These are phyloP conservation scores for Microsporum audouinii DNA, from an alignment of 2,329 filamentous ascomycete genomes.

Conservation along the genomic window DNA sequence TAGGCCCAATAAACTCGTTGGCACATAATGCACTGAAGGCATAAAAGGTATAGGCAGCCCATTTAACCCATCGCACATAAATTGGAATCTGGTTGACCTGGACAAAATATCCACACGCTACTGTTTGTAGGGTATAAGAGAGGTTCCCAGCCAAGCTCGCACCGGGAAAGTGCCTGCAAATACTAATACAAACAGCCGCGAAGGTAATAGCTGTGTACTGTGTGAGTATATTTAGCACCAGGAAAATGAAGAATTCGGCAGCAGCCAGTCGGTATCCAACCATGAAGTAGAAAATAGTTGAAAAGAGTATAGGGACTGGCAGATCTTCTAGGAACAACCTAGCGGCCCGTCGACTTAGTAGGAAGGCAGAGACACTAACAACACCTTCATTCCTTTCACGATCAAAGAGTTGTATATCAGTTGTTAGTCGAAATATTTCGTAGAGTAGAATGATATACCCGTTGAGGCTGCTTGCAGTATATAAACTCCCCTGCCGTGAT, in stretches of 20 bases:
- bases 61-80: slow-evolving; percentile 67
- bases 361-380: slow-evolving; percentile 56
- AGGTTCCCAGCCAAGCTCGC: slow-evolving; percentile 63
- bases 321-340: slow-evolving; percentile 60
- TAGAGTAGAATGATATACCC: slow-evolving; percentile 67
- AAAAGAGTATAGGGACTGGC: slow-evolving; percentile 59
- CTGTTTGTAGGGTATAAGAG: slow-evolving; percentile 59
- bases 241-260: slow-evolving; percentile 59
- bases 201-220: slow-evolving; percentile 66
- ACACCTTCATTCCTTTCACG: slow-evolving; percentile 63
- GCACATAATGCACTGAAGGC: slow-evolving; percentile 58
- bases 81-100: slow-evolving; percentile 61
- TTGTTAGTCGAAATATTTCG: slow-evolving; percentile 62
- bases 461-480: slow-evolving; percentile 59
- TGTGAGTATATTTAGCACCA: slow-evolving; percentile 54
- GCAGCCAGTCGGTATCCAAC: slow-evolving; percentile 56
- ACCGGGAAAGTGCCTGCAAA: slow-evolving; percentile 55
- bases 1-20: slow-evolving; percentile 53
- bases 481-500: slow-evolving; percentile 60
- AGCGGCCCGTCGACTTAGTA: slow-evolving; percentile 58
- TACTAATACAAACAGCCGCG: slow-evolving; percentile 55
- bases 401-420: slow-evolving; percentile 66
- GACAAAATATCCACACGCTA: slow-evolving; percentile 67
- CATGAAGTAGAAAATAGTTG: slow-evolving; percentile 67
- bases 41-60: slow-evolving; percentile 40